Base-by-base conservation (phyloP, 1,139 yeast species). In the Hyphopichia fennica region DNA sequence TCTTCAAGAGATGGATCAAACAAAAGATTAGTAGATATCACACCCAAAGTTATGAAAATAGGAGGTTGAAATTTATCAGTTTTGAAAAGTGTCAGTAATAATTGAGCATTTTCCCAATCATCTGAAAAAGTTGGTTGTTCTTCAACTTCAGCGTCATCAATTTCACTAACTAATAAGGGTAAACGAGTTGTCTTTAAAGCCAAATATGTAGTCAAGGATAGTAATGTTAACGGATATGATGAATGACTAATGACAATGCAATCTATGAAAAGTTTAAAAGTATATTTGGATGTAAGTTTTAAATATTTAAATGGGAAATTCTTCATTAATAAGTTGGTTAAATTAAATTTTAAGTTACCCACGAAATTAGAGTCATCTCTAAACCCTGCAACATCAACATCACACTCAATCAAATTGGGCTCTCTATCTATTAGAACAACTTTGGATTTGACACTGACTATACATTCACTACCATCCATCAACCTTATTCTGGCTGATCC, bases 41-140 rank as follows among this genome's bases (percentile, higher is more conserved):
- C 72, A 0, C 96, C 96, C 34, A 87, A 63, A 0, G 91, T 79
- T 48, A 91, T 79, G 36, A 87, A 69, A 19, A 91, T 65, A 0
- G 97, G 96, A 1, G 96, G 95, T 39, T 74, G 73, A 64, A 79
- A 79, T 0, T 44, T 42, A 5, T 56, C 56, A 34, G 57, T 54
- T 8, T 64, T 56, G 36, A 55, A 50, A 11, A 56, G 48, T 4
- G 63, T 65, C 2, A 77, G 69, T 30, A 86, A 63, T 37, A 60
- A 73, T 43, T 54, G 71, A 28, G 84, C 79, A 49, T 69, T 72
- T 55, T 74, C 85, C 93, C 87, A 91, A 58, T 82, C 96, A 55
- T 90, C 97, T 35, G 91, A 84, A 57, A 91, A 91, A 0, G 90
- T 87, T 1, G 98, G 98, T 49, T 87, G 83, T 61, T 90, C 96